phyloP scores from a whole-genome alignment of 352 stramenopile species.

The Thalassiosira exigua region DNA sequence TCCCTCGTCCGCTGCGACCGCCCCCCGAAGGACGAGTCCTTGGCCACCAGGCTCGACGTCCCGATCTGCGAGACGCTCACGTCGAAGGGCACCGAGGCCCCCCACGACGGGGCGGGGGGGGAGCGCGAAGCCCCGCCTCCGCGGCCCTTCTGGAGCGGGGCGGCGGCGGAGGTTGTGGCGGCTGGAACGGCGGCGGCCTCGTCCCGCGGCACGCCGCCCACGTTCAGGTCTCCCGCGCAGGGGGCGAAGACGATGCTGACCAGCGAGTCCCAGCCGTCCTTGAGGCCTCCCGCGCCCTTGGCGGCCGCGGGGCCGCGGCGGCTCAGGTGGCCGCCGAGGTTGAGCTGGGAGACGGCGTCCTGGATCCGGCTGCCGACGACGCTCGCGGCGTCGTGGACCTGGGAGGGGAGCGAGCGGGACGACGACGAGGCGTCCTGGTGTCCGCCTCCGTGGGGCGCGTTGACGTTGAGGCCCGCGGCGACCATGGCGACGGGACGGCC shows the following conservation, averaged over 20 bases:
- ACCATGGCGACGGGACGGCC: not conserved
- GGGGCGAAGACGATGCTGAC: constrained; percentile 42
- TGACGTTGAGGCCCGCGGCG: not conserved
- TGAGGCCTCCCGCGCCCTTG: not conserved
- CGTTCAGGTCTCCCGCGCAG: constrained; percentile 19
- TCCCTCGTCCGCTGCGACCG: no score
- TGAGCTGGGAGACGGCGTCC: constrained; percentile 23
- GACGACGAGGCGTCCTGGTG: not conserved
- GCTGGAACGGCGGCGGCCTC: constrained; percentile 5
- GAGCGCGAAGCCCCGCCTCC: not conserved
- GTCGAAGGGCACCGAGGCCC: constrained; percentile 34
- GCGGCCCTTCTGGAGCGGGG: not conserved
- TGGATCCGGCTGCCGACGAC: constrained; percentile 21
- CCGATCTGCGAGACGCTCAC: constrained; percentile 12
- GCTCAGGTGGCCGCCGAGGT: no score
- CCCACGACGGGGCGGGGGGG: not conserved
- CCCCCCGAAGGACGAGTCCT: not conserved
- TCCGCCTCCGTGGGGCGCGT: not conserved
- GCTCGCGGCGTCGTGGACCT: constrained; percentile 27
- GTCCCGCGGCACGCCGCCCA: constrained; percentile 38
- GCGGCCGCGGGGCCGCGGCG: not conserved
- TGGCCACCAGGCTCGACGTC: not conserved
- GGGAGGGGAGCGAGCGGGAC: not conserved
- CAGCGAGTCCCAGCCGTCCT: constrained; percentile 32
- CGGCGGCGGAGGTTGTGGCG: not conserved